A percentile compares a stretch with the other conserved stretches of the same genome.
Evolutionary conservation across 1,284 basidiomycete species (phyloP).

Genomic region (Clitocybe nebularis): DNA sequence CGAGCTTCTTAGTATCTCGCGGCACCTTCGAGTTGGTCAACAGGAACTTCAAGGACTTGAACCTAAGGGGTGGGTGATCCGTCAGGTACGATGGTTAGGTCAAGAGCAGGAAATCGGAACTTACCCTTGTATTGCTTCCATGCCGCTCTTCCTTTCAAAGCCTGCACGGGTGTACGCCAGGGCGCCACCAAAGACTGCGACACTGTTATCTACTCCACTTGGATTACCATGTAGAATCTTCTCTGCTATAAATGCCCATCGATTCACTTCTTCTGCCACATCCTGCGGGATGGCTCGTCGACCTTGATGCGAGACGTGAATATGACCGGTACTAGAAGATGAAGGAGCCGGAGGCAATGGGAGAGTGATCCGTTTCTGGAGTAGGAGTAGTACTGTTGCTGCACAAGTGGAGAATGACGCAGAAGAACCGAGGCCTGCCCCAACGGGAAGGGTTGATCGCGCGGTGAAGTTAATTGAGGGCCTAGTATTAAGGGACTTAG

Average conservation of each 20-base stretch:
- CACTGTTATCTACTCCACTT: constrained; percentile 96
- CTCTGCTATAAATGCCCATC: constrained; percentile 93
- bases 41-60: constrained; percentile 68
- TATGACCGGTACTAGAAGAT: constrained; percentile 42
- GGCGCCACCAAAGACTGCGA: constrained; percentile 91
- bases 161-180: constrained; percentile 86
- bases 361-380: constrained; percentile 56
- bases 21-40: constrained; percentile 92
- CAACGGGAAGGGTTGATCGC: constrained; percentile 94
- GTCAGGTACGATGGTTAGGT: constrained; percentile 13
- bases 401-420: constrained; percentile 92
- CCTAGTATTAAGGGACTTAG: constrained; percentile 30
- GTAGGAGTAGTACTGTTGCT: constrained; percentile 78
- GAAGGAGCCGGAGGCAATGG: constrained; percentile 47
- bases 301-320: constrained; percentile 62
- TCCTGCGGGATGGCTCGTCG: constrained; percentile 56
- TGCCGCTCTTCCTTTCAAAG: constrained; percentile 71
- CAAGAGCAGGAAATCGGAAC: constrained; percentile 23
- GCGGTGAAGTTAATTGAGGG: constrained; percentile 77
- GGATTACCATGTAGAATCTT: constrained; percentile 98
- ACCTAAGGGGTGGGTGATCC: constrained; percentile 26
- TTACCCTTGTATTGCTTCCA: constrained; percentile 85
- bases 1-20: constrained; percentile 92
- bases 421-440: constrained; percentile 97
- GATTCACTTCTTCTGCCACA: constrained; percentile 78